Conservation (phyloP, 2,329 filamentous ascomycete species). For the Phoma sp. region DNA sequence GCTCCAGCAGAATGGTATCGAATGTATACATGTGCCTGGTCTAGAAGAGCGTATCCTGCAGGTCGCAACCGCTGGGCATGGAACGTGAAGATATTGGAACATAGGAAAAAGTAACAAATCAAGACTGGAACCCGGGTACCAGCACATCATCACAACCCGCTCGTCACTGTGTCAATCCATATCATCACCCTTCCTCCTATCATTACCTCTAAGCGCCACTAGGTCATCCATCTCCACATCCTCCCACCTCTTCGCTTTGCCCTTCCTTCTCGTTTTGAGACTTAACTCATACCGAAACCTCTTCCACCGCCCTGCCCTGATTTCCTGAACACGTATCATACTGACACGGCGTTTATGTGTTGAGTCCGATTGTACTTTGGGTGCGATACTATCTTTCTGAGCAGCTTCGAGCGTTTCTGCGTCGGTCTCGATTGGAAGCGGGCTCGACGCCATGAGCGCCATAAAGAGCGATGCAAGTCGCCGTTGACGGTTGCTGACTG, state of each 20-base stretch:
- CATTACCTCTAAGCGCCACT: slow-evolving; percentile 81
- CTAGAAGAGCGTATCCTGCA: slow-evolving; percentile 81
- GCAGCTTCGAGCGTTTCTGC: slow-evolving; percentile 27
- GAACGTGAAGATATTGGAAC: slow-evolving; percentile 22
- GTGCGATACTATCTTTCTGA: slow-evolving; percentile 14
- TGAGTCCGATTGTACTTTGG: slow-evolving; percentile 1
- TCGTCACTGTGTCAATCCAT: neutral
- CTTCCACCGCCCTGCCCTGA: slow-evolving; percentile 21
- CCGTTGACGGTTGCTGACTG: slow-evolving; percentile 22
- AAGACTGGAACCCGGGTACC: neutral
- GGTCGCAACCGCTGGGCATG: slow-evolving; percentile 85
- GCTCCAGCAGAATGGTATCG: slow-evolving; percentile 75
- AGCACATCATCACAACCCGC: neutral
- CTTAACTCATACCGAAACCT: slow-evolving; percentile 23
- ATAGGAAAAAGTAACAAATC: neutral
- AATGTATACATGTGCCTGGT: slow-evolving; percentile 75
- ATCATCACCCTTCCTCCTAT: slow-evolving; percentile 58
- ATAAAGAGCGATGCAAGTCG: slow-evolving; percentile 28
- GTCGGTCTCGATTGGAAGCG: slow-evolving; percentile 25
- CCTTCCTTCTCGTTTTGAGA: slow-evolving; percentile 19
- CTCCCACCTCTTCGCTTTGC: slow-evolving; percentile 2
- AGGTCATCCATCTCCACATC: slow-evolving; percentile 14
- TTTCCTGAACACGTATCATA: slow-evolving; percentile 10
- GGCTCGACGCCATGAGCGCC: slow-evolving; percentile 24
- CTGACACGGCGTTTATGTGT: slow-evolving; percentile 5